These are phyloP conservation scores for Cicer judaicum DNA, from an alignment of 306 rosid species.

Conservation along the genomic window DNA sequence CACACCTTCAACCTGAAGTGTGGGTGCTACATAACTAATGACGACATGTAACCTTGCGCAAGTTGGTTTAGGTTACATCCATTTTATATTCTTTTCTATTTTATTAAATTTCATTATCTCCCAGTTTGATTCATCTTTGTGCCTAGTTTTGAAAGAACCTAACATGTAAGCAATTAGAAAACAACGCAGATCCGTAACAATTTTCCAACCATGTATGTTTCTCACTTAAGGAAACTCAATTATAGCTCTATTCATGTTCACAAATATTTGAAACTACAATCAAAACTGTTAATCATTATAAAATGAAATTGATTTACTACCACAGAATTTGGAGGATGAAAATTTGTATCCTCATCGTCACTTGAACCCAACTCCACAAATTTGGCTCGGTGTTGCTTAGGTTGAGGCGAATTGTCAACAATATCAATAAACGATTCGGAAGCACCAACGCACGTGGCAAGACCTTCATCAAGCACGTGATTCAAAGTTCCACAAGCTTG, in stretches of 20 bases:
- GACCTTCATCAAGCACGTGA: conserved; percentile 51
- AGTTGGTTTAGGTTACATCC: conserved; percentile 10
- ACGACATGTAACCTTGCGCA: background rate
- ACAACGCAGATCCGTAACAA: conserved; percentile 18
- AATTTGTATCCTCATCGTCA: conserved; percentile 60
- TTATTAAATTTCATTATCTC: background rate
- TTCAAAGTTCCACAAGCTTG: conserved; percentile 74
- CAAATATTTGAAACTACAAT: background rate
- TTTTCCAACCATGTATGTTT: conserved; percentile 18
- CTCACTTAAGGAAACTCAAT: background rate
- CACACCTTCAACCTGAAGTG: too few species aligned
- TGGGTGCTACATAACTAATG: too few species aligned
- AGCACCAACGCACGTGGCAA: conserved; percentile 36
- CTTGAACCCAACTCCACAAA: conserved; percentile 72
- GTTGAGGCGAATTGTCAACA: conserved; percentile 55
- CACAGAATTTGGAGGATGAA: conserved; percentile 49
- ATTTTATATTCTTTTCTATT: conserved; percentile 2
- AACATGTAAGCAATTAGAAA: conserved; percentile 22
- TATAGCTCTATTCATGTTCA: conserved; percentile 1
- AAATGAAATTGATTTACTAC: conserved; percentile 49
- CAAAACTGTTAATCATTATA: background rate
- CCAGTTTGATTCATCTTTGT: conserved; percentile 1
- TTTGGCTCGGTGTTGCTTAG: conserved; percentile 41
- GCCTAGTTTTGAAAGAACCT: conserved; percentile 24
- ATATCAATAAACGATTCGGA: conserved; percentile 44